These are phyloP conservation scores for Stevia rebaudiana DNA, from an alignment of 140 eudicot species.

Conservation along the genomic window DNA sequence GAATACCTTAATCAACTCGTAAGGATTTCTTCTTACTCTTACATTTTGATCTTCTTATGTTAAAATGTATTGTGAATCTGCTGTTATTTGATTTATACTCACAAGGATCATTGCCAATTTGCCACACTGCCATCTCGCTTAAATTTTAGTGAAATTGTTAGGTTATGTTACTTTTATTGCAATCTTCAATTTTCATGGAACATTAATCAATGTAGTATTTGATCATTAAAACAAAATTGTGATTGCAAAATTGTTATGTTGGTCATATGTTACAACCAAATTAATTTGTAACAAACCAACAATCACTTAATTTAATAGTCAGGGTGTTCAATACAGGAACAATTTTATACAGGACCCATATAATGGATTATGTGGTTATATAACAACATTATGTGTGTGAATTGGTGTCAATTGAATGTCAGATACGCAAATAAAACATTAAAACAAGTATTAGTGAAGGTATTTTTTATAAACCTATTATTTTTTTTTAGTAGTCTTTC, in stretches of 20 bases:
- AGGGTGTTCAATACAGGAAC: too few relatives aligned
- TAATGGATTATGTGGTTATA: too few relatives aligned
- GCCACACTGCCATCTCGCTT: background rate
- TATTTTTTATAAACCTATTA: background rate
- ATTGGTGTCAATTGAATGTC: background rate
- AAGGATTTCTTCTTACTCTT: background rate
- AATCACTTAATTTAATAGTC: too few relatives aligned
- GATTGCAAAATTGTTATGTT: too few relatives aligned
- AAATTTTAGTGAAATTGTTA: background rate
- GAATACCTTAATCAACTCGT: slow-evolving; percentile 75
- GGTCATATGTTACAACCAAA: too few relatives aligned
- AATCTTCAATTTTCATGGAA: too few relatives aligned
- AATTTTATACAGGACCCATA: too few relatives aligned
- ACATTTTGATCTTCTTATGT: background rate
- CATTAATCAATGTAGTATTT: too few relatives aligned
- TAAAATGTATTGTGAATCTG: background rate
- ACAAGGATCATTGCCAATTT: background rate
- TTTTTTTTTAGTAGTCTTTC: too few relatives aligned
- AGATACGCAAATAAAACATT: background rate
- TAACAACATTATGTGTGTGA: background rate
- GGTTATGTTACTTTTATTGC: too few relatives aligned
- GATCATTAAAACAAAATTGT: too few relatives aligned
- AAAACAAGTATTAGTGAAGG: background rate
- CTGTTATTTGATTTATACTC: background rate
- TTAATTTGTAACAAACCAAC: too few relatives aligned